phyloP scores from a whole-genome alignment of 352 stramenopile species.

The Thalassiosira delicatula region DNA sequence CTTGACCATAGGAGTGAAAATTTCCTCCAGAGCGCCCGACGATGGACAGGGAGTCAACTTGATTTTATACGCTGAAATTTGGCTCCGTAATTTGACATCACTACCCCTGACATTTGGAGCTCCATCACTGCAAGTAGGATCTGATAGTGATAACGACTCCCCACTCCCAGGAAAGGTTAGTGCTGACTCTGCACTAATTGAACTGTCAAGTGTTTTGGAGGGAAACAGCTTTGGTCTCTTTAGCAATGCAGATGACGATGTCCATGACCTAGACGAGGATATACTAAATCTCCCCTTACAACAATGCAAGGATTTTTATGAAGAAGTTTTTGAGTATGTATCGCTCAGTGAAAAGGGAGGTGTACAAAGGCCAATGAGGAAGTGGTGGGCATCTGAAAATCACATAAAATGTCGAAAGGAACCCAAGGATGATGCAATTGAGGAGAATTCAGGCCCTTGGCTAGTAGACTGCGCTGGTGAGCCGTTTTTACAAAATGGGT shows the following conservation, averaged over 20 bases:
- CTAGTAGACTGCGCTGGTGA: slow-evolving; percentile 68
- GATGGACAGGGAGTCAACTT: slow-evolving; percentile 66
- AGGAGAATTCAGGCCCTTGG: slow-evolving; percentile 28
- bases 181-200: slow-evolving; percentile 76
- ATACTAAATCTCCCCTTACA: slow-evolving; percentile 73
- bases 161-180: slow-evolving; percentile 48
- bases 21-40: slow-evolving; percentile 52
- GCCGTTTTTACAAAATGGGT: slow-evolving; percentile 62
- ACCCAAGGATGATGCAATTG: not conserved
- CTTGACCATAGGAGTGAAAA: slow-evolving; percentile 66
- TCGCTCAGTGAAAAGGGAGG: slow-evolving; percentile 60
- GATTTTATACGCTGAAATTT: slow-evolving; percentile 77
- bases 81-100: slow-evolving; percentile 75
- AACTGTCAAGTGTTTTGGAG: slow-evolving; percentile 80
- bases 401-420: slow-evolving; percentile 53
- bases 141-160: slow-evolving; percentile 6
- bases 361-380: slow-evolving; percentile 62
- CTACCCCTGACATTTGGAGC: slow-evolving; percentile 78
- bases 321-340: slow-evolving; percentile 81
- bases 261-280: slow-evolving; percentile 35
- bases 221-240: slow-evolving; percentile 60
- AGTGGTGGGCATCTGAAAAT: slow-evolving; percentile 75
- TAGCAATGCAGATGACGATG: slow-evolving; percentile 38
- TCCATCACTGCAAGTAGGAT: slow-evolving; percentile 64
- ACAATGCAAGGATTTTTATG: slow-evolving; percentile 54